These are phyloP conservation scores for Ochetophila trinervis DNA, from an alignment of 306 rosid species.

Conservation along the genomic window DNA sequence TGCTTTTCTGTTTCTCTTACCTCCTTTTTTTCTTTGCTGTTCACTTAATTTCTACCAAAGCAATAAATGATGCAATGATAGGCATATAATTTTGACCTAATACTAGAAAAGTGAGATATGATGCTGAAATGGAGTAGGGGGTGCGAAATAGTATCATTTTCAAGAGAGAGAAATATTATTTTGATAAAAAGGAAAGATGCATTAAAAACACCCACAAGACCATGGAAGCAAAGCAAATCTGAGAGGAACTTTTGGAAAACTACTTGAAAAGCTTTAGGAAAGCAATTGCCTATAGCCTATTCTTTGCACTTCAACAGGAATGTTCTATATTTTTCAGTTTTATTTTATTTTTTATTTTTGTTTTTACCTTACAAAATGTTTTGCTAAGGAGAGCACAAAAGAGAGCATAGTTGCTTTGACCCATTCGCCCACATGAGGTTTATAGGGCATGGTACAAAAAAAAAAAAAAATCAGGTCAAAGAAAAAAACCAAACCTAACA, in stretches of 20 bases:
- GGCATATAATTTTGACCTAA: constrained; percentile 22
- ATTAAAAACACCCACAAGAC: no score
- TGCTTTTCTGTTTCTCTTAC: background rate
- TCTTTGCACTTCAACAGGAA: background rate
- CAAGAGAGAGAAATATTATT: background rate
- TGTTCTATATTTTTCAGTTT: background rate
- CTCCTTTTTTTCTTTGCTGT: background rate
- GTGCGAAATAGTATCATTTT: background rate
- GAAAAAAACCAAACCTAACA: background rate
- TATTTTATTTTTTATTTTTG: no score
- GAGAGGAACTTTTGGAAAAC: no score
- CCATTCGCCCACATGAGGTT: background rate
- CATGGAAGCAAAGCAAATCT: no score
- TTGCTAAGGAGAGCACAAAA: background rate
- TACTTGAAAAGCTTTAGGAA: no score
- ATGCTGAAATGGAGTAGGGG: constrained; percentile 4
- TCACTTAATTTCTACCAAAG: background rate
- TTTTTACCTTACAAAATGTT: background rate
- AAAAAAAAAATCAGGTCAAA: constrained; percentile 5
- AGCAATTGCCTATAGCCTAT: no score
- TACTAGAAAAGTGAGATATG: constrained; percentile 14
- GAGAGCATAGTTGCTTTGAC: background rate
- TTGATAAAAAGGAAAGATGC: background rate
- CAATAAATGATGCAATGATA: constrained; percentile 23
- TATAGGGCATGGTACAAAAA: background rate